Evolutionary conservation across 345 rosid species (phyloP).

Genomic region (Heritiera fomes): DNA sequence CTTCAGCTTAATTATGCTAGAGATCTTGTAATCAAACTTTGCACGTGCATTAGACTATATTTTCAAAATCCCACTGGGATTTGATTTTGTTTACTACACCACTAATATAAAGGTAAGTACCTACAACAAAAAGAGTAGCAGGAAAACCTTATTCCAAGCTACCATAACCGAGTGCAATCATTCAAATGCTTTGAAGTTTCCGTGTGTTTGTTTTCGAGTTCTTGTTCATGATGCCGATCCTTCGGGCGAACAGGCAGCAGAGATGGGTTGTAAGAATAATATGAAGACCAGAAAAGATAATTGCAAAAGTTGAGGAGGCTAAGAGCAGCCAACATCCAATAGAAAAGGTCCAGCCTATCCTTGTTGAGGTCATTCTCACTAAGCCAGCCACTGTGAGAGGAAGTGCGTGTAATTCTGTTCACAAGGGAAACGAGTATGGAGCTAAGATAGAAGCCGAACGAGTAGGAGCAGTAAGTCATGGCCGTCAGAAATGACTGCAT

Average conservation of each 20-base stretch:
- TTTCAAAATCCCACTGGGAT: no score
- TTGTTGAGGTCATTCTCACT: conserved; percentile 53
- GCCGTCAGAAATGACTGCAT: conserved; percentile 72
- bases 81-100: no score
- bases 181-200: background rate
- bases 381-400: conserved; percentile 57
- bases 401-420: conserved; percentile 46
- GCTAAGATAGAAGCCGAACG: conserved; percentile 71
- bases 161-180: no score
- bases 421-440: conserved; percentile 59
- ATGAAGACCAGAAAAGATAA: conserved; percentile 54
- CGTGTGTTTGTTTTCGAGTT: conserved; percentile 14
- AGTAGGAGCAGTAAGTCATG: conserved; percentile 62
- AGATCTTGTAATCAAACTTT: background rate
- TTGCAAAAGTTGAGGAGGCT: conserved; percentile 56
- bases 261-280: conserved; percentile 55
- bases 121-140: background rate
- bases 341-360: conserved; percentile 62
- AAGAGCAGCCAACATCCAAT: conserved; percentile 64
- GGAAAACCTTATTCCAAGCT: background rate
- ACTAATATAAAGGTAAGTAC: no score
- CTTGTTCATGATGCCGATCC: conserved; percentile 23
- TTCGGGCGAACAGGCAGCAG: conserved; percentile 24
- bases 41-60: no score
- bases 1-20: no score